Base-by-base conservation (phyloP, 2,329 filamentous ascomycete species). In the Incumbomyces delicatus region DNA sequence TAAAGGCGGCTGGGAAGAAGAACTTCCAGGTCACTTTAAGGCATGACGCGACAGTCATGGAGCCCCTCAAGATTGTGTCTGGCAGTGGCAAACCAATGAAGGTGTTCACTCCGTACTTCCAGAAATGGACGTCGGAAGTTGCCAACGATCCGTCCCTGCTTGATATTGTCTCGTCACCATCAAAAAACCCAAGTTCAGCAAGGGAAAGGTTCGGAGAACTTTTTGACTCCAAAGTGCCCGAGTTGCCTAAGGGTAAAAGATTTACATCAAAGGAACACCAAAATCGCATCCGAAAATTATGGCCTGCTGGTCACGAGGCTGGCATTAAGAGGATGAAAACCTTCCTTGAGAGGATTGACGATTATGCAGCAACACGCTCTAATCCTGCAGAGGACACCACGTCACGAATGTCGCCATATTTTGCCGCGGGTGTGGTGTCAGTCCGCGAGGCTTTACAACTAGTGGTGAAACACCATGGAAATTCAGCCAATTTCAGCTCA, bases 21-120 rank as follows among this genome's bases (percentile, higher is more conserved):
- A 29, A 31, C 13, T 58, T 70, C 0, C 62, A 64, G 4, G 63
- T 74, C 7, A 66, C 66, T 6, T 52, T 73, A 1, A 58, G 67
- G 37, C 72, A 75, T 50, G 72, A 75, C 50, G 71, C 74, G 53
- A 72, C 70, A 0, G 63, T 73, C 2, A 60, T 74, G 6, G 65
- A 69, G 43, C 72, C 72, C 1, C 69, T 68, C 3, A 63, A 61
- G 1, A 60, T 75, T 51, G 55, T 53, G 1, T 71, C 66, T 1
- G 63, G 65, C 1, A 58, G 41, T 10, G 71, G 69, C 3, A 70
- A 64, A 29, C 71, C 72, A 0, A 69, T 70, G 61, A 74, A 74
- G 47, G 70, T 74, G 10, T 75, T 74, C 58, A 72, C 69, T 0
- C 72, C 71, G 0, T 75, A 73, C 48, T 70, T 73, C 50, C 66